Conservation (phyloP, 2,329 filamentous ascomycete species). For the Beauveria caledonica region DNA sequence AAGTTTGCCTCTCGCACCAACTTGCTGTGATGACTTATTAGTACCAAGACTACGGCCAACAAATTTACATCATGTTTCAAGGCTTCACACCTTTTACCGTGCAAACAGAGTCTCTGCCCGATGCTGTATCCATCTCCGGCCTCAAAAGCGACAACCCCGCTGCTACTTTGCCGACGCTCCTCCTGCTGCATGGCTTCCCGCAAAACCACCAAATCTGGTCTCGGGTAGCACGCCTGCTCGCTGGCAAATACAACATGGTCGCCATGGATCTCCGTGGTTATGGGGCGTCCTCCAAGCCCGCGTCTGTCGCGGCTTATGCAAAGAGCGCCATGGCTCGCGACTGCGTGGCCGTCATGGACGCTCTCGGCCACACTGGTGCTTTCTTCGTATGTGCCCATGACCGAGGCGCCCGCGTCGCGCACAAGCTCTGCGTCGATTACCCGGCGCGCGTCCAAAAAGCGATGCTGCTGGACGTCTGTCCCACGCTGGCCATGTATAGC, state of each 20-base stretch:
- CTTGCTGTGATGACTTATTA: background rate
- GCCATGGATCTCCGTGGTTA: constrained; percentile 44
- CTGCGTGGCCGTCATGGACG: constrained; percentile 36
- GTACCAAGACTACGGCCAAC: background rate
- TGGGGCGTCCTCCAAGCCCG: constrained; percentile 40
- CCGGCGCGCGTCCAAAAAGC: constrained; percentile 31
- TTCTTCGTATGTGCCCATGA: constrained; percentile 49
- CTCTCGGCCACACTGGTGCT: constrained; percentile 25
- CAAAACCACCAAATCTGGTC: constrained; percentile 47
- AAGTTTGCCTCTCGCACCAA: background rate
- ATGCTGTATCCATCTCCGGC: constrained; percentile 34
- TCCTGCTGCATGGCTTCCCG: constrained; percentile 45
- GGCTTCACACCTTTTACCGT: constrained; percentile 30
- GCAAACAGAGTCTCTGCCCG: constrained; percentile 25
- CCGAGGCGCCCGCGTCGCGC: constrained; percentile 46
- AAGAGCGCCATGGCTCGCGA: constrained; percentile 43
- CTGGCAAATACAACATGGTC: constrained; percentile 32
- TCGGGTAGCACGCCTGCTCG: constrained; percentile 31
- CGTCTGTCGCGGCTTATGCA: constrained; percentile 27
- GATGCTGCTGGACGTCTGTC: constrained; percentile 45
- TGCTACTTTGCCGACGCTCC: constrained; percentile 28
- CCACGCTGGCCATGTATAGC: constrained; percentile 46
- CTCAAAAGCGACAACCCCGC: constrained; percentile 24
- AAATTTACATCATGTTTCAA: constrained; percentile 28
- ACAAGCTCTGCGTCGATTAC: constrained; percentile 44